These are phyloP conservation scores for Hyaloscypha variabilis DNA, from an alignment of 495 filamentous ascomycete species.

Conservation along the genomic window DNA sequence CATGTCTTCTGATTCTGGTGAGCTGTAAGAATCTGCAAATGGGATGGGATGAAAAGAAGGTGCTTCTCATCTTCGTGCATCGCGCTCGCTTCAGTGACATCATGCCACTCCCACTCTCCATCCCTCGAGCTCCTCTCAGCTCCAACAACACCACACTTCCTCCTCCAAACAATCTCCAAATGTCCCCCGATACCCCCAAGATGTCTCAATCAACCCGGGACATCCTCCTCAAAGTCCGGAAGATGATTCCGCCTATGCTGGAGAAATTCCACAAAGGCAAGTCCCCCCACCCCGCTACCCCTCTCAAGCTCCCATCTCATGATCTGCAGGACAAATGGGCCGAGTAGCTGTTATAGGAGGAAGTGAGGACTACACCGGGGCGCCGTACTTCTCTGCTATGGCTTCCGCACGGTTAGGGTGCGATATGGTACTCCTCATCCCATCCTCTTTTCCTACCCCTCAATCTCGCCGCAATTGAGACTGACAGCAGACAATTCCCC, in stretches of 20 bases:
- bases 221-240: constrained; percentile 79
- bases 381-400: constrained; percentile 97
- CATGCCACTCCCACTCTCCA: neutral
- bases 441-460: neutral
- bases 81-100: constrained; percentile 3
- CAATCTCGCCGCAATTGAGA: no score
- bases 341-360: constrained; percentile 94
- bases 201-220: constrained; percentile 61
- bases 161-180: constrained; percentile 2
- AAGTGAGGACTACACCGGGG: constrained; percentile 94
- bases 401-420: constrained; percentile 86
- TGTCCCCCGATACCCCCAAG: constrained; percentile 25
- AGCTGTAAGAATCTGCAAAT: no score
- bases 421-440: constrained; percentile 64
- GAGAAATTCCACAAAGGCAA: constrained; percentile 98
- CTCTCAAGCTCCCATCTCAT: constrained; percentile 17
- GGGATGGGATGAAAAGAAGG: neutral
- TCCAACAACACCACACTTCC: neutral
- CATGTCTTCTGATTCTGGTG: no score
- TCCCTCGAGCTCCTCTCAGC: neutral
- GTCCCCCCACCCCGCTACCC: constrained; percentile 3
- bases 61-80: neutral
- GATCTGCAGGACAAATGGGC: constrained; percentile 77
- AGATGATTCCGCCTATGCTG: constrained; percentile 92
- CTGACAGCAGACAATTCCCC: no score